Base-by-base conservation (phyloP, 768 basidiomycete species). In the Pilatotrama ljubarskyi region DNA sequence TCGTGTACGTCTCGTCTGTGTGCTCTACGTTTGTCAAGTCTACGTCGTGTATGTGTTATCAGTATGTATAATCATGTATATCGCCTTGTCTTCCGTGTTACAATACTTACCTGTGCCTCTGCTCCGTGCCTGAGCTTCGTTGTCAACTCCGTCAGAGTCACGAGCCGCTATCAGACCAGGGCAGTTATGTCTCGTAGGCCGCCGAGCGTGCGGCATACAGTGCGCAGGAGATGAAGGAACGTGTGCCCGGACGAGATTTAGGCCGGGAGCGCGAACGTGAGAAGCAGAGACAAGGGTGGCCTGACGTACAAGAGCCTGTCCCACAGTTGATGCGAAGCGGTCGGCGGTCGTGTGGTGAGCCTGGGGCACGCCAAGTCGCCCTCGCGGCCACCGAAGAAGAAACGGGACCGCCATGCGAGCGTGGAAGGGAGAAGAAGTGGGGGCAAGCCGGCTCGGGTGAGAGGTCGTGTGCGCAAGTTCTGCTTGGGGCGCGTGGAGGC, bases 251-350 rank as follows among this genome's bases (percentile, higher is more conserved):
- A 29, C 14, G 42, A 32, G 41, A 5, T 7, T 54, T 40, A 35
- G 14, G 13, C 50, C 50, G 50, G 41, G 5, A 25, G 38, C 35
- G 11, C 38, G 15, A 29, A 54, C 29, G 41, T 54, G 52, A 43
- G 52, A 54, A 54, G 41, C 49, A 50, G 4, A 18, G 48, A 7
- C 18, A 14, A 18, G 17, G 25, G 40, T 29, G 15, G 24, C 10
- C 35, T 54, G 52, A 54, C 52, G 52, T 54, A 44, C 52, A 41
- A 22, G 37, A 24, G 20, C 6, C n/a, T 9, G 29, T 54, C 51
- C 10, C 50, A 51, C 40, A 22, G 32, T 15, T 15, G 13, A 29
- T 11, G 52, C 42, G 41, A 22, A 43, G 17, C 17, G 11, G 41
- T 32, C 42, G 51, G 43, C 43, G 43, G 43, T 44, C 43, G 43